Conservation (phyloP, 2,329 filamentous ascomycete species). For the Fusarium napiforme region DNA sequence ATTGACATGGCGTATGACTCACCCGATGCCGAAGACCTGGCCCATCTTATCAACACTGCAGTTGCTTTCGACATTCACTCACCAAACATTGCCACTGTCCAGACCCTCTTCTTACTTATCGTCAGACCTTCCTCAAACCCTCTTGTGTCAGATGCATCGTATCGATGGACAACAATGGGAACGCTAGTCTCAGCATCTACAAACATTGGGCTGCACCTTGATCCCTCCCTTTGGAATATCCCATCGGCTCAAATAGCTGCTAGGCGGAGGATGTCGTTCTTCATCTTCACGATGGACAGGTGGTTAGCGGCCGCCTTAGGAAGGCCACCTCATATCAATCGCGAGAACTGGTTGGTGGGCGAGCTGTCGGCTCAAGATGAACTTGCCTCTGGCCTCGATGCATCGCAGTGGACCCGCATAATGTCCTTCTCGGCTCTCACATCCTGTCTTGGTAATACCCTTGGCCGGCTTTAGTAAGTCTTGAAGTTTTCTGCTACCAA, state of each 20-base stretch:
- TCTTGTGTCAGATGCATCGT: neutral
- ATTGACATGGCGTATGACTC: conserved; percentile 11
- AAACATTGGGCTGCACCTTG: neutral
- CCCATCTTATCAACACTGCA: neutral
- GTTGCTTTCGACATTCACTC: neutral
- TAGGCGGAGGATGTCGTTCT: neutral
- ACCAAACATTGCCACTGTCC: neutral
- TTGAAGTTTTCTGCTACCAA: too few species aligned
- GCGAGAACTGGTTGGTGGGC: neutral
- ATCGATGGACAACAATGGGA: neutral
- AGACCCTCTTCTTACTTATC: neutral
- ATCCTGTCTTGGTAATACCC: neutral
- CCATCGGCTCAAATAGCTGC: neutral
- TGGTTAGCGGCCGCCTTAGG: conserved; percentile 5
- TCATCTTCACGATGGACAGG: neutral
- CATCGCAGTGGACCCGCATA: neutral
- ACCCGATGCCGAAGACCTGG: neutral
- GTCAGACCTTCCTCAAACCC: neutral
- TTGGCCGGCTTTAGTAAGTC: neutral
- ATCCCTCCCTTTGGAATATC: neutral
- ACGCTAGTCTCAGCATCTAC: neutral
- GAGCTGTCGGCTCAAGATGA: neutral
- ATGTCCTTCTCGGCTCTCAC: neutral
- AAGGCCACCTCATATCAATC: neutral
- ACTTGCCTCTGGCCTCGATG: neutral